Evolutionary conservation across 441 rosid genomes (phyloP).

Genomic region (Aquilaria agallochum): DNA sequence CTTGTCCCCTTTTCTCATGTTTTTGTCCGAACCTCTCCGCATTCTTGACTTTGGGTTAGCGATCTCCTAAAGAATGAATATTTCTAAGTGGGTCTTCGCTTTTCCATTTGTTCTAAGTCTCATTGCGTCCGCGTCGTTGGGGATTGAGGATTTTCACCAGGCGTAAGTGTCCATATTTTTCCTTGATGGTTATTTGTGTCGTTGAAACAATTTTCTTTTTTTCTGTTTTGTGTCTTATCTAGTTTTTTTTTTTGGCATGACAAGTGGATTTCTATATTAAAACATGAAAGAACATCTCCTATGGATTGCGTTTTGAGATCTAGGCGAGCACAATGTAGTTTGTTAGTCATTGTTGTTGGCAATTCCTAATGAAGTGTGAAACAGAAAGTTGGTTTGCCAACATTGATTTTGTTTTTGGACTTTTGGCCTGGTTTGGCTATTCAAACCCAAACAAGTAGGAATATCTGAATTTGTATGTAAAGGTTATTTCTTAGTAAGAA

Average conservation of each 20-base stretch:
- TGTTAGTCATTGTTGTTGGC: constrained; percentile 9
- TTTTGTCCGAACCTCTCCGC: constrained; percentile 13
- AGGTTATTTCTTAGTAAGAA: neutral
- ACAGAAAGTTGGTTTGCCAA: neutral
- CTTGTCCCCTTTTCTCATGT: constrained; percentile 10
- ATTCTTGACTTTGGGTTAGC: constrained; percentile 22
- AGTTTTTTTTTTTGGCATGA: neutral
- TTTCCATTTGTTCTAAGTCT: constrained; percentile 33
- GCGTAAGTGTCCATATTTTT: constrained; percentile 59
- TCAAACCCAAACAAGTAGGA: neutral
- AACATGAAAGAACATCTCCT: neutral
- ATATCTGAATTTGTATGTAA: neutral
- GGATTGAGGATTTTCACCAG: constrained; percentile 62
- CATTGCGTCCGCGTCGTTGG: constrained; percentile 45
- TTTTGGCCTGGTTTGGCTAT: neutral
- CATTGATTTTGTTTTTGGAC: too few relatives aligned
- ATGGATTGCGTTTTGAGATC: constrained; percentile 17
- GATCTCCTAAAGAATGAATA: constrained; percentile 40
- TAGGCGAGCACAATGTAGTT: constrained; percentile 3
- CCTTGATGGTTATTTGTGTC: neutral
- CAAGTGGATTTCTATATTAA: neutral
- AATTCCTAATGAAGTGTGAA: constrained; percentile 4
- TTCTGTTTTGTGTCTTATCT: constrained; percentile 1
- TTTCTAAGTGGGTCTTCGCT: constrained; percentile 27
- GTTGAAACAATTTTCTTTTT: neutral